Percentiles rank a stretch among this genome's conserved stretches.
phyloP scores from a whole-genome alignment of 2,329 filamentous ascomycete genomes.

The Nigrospora sphaerica region DNA sequence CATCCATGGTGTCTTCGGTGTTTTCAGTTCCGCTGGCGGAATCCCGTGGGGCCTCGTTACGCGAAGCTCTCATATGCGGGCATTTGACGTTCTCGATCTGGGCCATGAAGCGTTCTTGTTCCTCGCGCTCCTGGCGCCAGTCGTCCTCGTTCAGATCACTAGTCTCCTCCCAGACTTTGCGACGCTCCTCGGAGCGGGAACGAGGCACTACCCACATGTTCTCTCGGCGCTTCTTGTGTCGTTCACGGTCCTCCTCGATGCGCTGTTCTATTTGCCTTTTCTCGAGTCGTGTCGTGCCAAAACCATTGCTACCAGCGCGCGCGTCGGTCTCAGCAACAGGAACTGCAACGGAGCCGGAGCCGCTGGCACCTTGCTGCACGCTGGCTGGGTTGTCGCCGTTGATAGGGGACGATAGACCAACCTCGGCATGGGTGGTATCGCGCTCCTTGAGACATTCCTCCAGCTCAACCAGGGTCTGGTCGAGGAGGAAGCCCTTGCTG shows the following conservation, averaged over 20 bases:
- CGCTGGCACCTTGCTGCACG: slow-evolving; percentile 24
- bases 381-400: slow-evolving; percentile 27
- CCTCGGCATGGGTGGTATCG: slow-evolving; percentile 55
- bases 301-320: slow-evolving; percentile 18
- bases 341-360: slow-evolving; percentile 32
- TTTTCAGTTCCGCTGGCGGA: slow-evolving; percentile 3
- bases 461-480: slow-evolving; percentile 69
- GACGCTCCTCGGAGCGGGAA: slow-evolving; percentile 62
- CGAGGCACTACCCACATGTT: slow-evolving; percentile 84
- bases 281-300: slow-evolving; percentile 43
- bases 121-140: slow-evolving; percentile 68
- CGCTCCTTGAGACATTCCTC: slow-evolving; percentile 77
- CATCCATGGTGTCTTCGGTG: too few relatives aligned
- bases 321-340: slow-evolving; percentile 26
- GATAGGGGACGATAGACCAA: slow-evolving; percentile 42
- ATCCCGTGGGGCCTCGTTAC: not conserved
- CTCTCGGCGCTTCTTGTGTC: slow-evolving; percentile 87
- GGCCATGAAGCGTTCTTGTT: slow-evolving; percentile 39
- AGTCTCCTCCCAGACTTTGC: slow-evolving; percentile 77
- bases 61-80: not conserved
- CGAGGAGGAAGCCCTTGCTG: slow-evolving; percentile 64
- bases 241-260: slow-evolving; percentile 92
- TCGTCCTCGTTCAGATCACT: slow-evolving; percentile 88
- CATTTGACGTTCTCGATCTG: not conserved
- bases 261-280: slow-evolving; percentile 90